A percentile compares a stretch with the other conserved stretches of the same genome.
These are phyloP conservation scores for Aspergillus ibericus DNA, from an alignment of 2,329 filamentous ascomycete species.

Conservation along the genomic window DNA sequence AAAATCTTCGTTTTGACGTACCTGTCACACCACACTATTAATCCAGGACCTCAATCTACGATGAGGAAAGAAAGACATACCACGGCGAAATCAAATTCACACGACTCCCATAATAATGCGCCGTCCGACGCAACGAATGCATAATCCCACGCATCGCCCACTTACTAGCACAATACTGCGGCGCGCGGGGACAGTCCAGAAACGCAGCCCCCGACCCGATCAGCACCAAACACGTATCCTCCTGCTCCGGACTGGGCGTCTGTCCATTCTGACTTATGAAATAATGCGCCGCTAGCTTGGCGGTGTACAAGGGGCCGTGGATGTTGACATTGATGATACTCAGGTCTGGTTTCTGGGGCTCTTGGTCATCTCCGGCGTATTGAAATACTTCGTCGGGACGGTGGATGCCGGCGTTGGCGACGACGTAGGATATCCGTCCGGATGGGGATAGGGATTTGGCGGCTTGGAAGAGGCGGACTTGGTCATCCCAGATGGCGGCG, in stretches of 20 bases:
- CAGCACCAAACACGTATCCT: conserved; percentile 34
- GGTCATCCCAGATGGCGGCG: conserved; percentile 33
- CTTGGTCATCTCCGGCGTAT: conserved; percentile 19
- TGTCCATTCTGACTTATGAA: conserved; percentile 35
- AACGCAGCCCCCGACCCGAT: conserved; percentile 39
- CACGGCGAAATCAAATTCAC: conserved; percentile 42
- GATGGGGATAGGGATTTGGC: conserved; percentile 26
- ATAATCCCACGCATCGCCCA: conserved; percentile 42
- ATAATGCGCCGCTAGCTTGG: conserved; percentile 47
- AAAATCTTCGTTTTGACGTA: neutral
- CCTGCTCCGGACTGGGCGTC: conserved; percentile 18
- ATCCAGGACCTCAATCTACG: no score
- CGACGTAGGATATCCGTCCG: conserved; percentile 31
- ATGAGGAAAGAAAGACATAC: no score
- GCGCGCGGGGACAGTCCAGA: conserved; percentile 31
- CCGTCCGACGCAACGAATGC: conserved; percentile 34
- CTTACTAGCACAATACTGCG: conserved; percentile 40
- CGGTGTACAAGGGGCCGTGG: conserved; percentile 47
- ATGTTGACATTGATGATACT: conserved; percentile 43
- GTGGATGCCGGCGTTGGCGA: conserved; percentile 36
- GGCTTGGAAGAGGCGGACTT: conserved; percentile 29
- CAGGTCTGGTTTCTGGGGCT: conserved; percentile 32
- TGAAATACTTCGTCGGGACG: conserved; percentile 31
- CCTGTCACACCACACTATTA: no score
- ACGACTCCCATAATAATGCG: conserved; percentile 34